Base-by-base conservation (phyloP, 1,139 yeast species). In the Taphrina flavorubra region DNA sequence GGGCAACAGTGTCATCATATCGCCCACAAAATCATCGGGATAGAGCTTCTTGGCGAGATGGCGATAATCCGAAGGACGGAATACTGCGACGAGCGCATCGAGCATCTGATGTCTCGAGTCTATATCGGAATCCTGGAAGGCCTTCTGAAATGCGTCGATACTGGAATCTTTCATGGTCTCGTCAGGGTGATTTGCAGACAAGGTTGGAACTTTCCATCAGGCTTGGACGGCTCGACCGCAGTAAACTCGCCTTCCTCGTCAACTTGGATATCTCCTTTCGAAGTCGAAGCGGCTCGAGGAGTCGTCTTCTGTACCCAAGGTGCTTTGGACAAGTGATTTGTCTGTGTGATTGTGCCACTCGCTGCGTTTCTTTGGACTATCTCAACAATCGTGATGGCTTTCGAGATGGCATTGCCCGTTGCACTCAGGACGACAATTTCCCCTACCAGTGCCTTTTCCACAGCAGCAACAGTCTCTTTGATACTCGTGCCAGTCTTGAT, bases 301-400 rank as follows among this genome's bases (percentile, higher is more conserved):
- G 39, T 56, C 31, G 42, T 1, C 25, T 58, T 42, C 6, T 31
- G 25, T 16, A 34, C 31, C 42, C 42, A 31, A 3, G 62, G 62
- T 13, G 42, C 62, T 25, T 58, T 58, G 51, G 42, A 25, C 42
- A 58, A 14, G 8, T 25, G 16, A 40, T 58, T 58, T 10, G 25
- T 6, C 31, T 58, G 62, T 16, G 51, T 58, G 40, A 58, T 44
- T 8, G 37, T 11, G 53, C 31, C 40, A 14, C 39, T 20, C 8
- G 14, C 46, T 7, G 65, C 59, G 34, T 63, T 56, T 7, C 67
- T 59, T 37, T 36, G 25, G 2, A 63, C 61, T 39, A 63, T 63
- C 61, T 63, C 67, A 14, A 47, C 55, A 34, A 63, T 55, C 2
- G 67, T 63, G 61, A 63, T 63, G 36, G 55, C 51, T 31, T 63